Percentiles rank a stretch among this genome's conserved stretches.
phyloP scores from a whole-genome alignment of 352 stramenopile species.

The Globisporangium iwayamae region DNA sequence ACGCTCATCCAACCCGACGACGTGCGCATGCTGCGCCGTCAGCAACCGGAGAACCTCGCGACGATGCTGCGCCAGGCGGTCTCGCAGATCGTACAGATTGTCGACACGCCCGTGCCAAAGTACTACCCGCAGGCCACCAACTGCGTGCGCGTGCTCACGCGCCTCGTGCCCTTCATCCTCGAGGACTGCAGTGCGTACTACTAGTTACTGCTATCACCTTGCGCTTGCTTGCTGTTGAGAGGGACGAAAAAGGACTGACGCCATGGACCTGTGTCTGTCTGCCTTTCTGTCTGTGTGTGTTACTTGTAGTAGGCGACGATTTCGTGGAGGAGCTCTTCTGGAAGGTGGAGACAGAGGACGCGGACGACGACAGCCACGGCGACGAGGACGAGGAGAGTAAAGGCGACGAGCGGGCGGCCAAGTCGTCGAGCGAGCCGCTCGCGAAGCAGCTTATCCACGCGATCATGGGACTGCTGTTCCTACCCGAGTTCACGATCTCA shows the following conservation, averaged over 20 bases:
- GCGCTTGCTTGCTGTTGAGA: neutral
- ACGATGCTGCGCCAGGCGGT: constrained; percentile 83
- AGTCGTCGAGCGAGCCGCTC: constrained; percentile 32
- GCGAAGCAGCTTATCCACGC: constrained; percentile 78
- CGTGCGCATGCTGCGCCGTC: constrained; percentile 83
- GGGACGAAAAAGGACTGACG: neutral
- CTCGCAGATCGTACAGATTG: constrained; percentile 81
- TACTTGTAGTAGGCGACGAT: constrained; percentile 35
- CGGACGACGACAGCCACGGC: constrained; percentile 18
- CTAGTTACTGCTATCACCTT: too few species aligned
- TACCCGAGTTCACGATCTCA: constrained; percentile 84
- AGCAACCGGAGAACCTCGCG: constrained; percentile 77
- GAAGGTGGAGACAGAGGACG: constrained; percentile 34
- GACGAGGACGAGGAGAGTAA: constrained; percentile 44
- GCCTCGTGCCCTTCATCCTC: constrained; percentile 83
- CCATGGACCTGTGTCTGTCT: neutral
- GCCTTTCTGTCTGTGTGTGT: neutral
- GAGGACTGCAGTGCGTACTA: constrained; percentile 46
- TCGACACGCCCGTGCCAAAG: constrained; percentile 84
- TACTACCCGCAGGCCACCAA: constrained; percentile 87
- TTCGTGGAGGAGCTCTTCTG: constrained; percentile 85
- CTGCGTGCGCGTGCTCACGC: constrained; percentile 79
- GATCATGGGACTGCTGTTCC: constrained; percentile 83
- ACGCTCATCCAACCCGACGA: constrained; percentile 88
- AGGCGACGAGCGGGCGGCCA: constrained; percentile 12